phyloP scores from a whole-genome alignment of 805 yeast genomes.

The Candida maesae region DNA sequence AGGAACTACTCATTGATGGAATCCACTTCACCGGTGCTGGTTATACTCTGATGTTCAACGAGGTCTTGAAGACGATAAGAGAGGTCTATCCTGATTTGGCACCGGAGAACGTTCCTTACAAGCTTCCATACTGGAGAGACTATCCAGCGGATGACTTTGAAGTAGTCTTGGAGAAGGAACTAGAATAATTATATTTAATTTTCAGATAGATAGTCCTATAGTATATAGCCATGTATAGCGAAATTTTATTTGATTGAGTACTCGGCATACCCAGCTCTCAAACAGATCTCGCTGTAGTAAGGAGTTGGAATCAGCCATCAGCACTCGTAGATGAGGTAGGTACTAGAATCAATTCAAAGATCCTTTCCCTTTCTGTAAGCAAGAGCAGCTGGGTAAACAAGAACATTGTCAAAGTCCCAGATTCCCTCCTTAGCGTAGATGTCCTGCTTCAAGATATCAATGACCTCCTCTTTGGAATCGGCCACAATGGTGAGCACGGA shows the following conservation, averaged over 20 bases:
- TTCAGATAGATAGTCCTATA: too few relatives aligned
- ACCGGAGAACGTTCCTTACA: slow-evolving; percentile 37
- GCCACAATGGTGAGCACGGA: slow-evolving; percentile 63
- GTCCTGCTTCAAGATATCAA: slow-evolving; percentile 61
- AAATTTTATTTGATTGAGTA: too few relatives aligned
- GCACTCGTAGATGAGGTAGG: neutral
- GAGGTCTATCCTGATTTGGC: slow-evolving; percentile 43
- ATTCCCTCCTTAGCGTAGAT: slow-evolving; percentile 60
- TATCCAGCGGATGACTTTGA: slow-evolving; percentile 22
- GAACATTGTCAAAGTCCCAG: slow-evolving; percentile 68
- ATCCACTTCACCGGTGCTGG: slow-evolving; percentile 56
- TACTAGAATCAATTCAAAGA: slow-evolving; percentile 6
- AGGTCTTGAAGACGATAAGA: slow-evolving; percentile 36
- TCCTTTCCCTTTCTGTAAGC: slow-evolving; percentile 42
- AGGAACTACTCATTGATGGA: slow-evolving; percentile 47
- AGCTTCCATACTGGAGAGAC: slow-evolving; percentile 41
- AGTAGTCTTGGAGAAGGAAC: slow-evolving; percentile 3
- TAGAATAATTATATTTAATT: neutral
- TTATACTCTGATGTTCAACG: slow-evolving; percentile 47
- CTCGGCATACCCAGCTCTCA: too few relatives aligned
- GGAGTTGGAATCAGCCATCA: too few relatives aligned
- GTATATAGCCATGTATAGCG: too few relatives aligned
- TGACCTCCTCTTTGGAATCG: slow-evolving; percentile 58
- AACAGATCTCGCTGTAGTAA: too few relatives aligned
- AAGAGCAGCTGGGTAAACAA: slow-evolving; percentile 52